Conservation (phyloP, 2,329 filamentous ascomycete species). For the Pseudopithomyces chartarum region DNA sequence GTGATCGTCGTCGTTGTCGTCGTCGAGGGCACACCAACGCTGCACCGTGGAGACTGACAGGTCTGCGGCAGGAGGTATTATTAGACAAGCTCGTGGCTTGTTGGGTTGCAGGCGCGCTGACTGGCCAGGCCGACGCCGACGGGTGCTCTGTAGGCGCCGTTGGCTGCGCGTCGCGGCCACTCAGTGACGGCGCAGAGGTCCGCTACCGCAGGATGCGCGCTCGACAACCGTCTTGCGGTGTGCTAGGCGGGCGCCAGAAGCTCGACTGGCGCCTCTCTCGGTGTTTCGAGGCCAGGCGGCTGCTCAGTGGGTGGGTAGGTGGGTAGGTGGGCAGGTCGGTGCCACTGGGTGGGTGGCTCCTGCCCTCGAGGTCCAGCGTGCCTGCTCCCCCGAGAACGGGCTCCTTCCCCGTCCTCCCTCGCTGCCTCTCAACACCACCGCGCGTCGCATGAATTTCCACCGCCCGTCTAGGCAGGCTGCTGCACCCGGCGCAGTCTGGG, state of each 20-base stretch:
- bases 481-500: not conserved
- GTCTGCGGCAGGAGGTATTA: conserved; percentile 3
- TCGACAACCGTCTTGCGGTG: conserved; percentile 9
- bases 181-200: not conserved
- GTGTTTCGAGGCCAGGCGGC: not conserved
- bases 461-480: not conserved
- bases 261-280: conserved; percentile 4
- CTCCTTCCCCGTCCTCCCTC: not conserved
- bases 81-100: conserved; percentile 6
- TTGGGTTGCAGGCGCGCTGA: not conserved
- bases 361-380: not conserved
- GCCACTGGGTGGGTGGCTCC: not conserved
- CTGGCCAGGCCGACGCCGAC: not conserved
- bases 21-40: not conserved
- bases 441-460: not conserved
- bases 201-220: not conserved
- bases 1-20: not conserved
- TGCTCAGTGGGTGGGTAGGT: no score
- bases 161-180: conserved; percentile 1
- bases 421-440: not conserved
- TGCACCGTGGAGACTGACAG: conserved; percentile 2
- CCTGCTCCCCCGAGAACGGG: no score
- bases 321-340: no score
- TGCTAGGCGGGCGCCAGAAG: conserved; percentile 6
- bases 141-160: conserved; percentile 6